Conservation (phyloP, 2,329 filamentous ascomycete species). For the Curvularia verruculosa region DNA sequence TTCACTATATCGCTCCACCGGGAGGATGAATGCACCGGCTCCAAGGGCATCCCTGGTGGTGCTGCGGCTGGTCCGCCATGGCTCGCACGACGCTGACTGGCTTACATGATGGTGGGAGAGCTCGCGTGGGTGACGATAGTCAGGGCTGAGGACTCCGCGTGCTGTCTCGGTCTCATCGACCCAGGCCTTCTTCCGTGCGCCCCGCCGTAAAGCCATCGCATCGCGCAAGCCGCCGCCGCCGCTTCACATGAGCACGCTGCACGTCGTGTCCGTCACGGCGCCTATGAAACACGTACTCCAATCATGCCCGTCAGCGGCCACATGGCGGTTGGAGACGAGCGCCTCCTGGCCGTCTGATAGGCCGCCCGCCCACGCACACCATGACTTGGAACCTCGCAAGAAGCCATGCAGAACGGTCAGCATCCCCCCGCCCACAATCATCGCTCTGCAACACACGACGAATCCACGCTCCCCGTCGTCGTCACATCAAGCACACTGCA, state of each 20-base stretch:
- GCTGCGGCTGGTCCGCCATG: conserved; percentile 1
- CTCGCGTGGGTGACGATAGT: neutral
- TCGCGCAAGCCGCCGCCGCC: conserved; percentile 27
- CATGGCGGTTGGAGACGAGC: conserved; percentile 30
- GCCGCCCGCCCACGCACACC: conserved; percentile 13
- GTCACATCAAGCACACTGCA: conserved; percentile 5
- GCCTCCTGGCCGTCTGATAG: conserved; percentile 27
- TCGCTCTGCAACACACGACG: conserved; percentile 35
- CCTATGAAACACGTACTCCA: conserved; percentile 41
- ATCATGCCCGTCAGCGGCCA: conserved; percentile 27
- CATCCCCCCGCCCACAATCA: conserved; percentile 16
- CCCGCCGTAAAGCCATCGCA: conserved; percentile 14
- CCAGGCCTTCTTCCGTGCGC: conserved; percentile 22
- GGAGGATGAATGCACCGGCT: conserved; percentile 2
- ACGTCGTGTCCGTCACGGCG: conserved; percentile 29
- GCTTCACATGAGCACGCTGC: conserved; percentile 27
- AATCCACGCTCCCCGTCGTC: conserved; percentile 13
- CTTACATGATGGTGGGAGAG: neutral
- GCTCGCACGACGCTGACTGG: neutral
- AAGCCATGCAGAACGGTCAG: conserved; percentile 19
- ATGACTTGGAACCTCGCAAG: conserved; percentile 3
- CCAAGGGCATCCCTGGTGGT: conserved; percentile 9
- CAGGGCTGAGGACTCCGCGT: conserved; percentile 6
- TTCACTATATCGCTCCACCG: conserved; percentile 20
- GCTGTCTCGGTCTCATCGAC: conserved; percentile 1